A percentile compares a stretch with the other conserved stretches of the same genome.
Conservation (phyloP, 2,329 filamentous ascomycete species). For the Drechmeria coniospora region DNA sequence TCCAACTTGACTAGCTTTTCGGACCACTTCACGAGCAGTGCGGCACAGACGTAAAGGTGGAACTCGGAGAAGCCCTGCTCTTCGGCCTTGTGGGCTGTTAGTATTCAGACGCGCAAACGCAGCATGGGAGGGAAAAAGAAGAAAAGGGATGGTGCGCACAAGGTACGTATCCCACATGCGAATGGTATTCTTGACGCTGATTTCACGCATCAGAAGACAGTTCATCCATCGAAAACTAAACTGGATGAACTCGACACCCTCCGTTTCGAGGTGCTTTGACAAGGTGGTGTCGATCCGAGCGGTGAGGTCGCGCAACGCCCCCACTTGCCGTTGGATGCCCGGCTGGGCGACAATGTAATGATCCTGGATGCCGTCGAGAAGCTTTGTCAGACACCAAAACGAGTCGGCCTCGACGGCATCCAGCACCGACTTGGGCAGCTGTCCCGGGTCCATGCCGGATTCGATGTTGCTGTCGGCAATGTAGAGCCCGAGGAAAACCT, state of each 20-base stretch:
- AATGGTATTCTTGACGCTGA: slow-evolving; percentile 91
- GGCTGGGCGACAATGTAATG: slow-evolving; percentile 98
- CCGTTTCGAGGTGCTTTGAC: slow-evolving; percentile 75
- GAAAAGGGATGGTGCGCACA: slow-evolving; percentile 35
- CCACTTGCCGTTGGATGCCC: slow-evolving; percentile 87
- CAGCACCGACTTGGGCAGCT: slow-evolving; percentile 75
- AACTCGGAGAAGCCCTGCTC: slow-evolving; percentile 98
- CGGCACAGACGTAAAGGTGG: slow-evolving; percentile 94
- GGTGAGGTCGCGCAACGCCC: slow-evolving; percentile 76
- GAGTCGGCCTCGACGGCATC: slow-evolving; percentile 96
- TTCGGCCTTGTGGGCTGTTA: slow-evolving; percentile 53
- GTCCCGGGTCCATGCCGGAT: slow-evolving; percentile 89
- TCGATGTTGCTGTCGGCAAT: slow-evolving; percentile 90
- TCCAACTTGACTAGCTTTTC: slow-evolving; percentile 93
- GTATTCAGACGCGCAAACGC: background rate
- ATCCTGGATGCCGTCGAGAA: slow-evolving; percentile 97
- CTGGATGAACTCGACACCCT: slow-evolving; percentile 95
- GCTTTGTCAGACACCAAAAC: slow-evolving; percentile 95
- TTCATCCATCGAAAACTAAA: slow-evolving; percentile 99
- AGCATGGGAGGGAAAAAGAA: background rate
- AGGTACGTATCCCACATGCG: slow-evolving; percentile 99
- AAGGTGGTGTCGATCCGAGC: slow-evolving; percentile 73
- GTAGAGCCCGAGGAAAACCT: slow-evolving; percentile 89
- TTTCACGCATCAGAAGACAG: slow-evolving; percentile 91
- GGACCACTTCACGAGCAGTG: slow-evolving; percentile 97